Base-by-base conservation (phyloP, 805 yeast species). In the Komagataella kurtzmanii region DNA sequence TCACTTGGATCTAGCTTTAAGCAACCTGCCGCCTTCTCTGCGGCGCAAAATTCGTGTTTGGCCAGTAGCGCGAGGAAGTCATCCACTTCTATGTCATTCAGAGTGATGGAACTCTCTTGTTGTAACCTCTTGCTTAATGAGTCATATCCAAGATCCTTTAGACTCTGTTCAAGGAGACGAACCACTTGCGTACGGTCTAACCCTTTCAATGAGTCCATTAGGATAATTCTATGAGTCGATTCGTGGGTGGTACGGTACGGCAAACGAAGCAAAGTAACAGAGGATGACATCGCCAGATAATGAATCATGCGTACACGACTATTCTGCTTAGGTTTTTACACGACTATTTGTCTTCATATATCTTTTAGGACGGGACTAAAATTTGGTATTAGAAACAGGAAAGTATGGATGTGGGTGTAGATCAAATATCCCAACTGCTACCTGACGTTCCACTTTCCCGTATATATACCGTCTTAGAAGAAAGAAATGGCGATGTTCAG, bases 101-200 rank as follows among this genome's bases (percentile, higher is more conserved):
- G 18, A 12, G 17, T 10, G 7, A 50, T 40, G 10, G 49, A 49
- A 12, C 47, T 40, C n/a, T 18, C 45, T 10, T 23, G 46, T 17
- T 14, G 36, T 7, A 50, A 40, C n/a, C 47, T 40, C 18, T 30
- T 18, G 46, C 49, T 19, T 14, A 47, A 24, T 21, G 46, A 18
- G 24, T 47, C 45, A 24, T 46, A 50, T n/a, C 52, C 52, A 14
- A 50, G 44, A 43, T 50, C 52, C n/a, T n/a, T 8, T 43, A 50
- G 49, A 24, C 47, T 23, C 43, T 50, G 52, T 3, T 24, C 49
- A 17, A 50, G n/a, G n/a, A 50, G 49, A 4, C 52, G 44, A 10
- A 45, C 24, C 23, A 50, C 10, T 23, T 50, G 49, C 21, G n/a
- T 21, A 8, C 46, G 44, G 17, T 50, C 49, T n/a, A 50, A 17